Evolutionary conservation across 148 eudicot genomes (phyloP), one percentile per base, ranked within the genome.

Genomic region (Rheum nobile): DNA sequence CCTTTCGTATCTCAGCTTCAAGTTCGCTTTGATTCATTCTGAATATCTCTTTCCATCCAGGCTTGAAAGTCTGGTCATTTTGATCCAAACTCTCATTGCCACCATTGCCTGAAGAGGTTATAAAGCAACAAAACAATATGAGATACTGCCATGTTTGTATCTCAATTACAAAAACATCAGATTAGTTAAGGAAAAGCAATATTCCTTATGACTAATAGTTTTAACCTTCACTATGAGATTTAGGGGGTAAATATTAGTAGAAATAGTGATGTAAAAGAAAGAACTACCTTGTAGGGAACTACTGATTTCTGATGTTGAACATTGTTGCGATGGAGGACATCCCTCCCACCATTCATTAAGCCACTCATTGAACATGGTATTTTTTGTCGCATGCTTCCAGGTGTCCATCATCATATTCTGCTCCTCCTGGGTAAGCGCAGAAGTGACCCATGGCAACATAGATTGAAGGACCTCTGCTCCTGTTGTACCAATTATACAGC

Each of bases 371-470:
- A 95, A 95, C 98, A 95, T 95, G 2, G 98, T 95, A 80, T 95
- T 95, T 76, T 95, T 95, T 47, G 98, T 87, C 19, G 98, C 98
- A 67, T 95, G 87, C 85, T 95, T 95, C 96, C 93, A 91, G 4
- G 96, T 91, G 80, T 91, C 93, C 96, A 95, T 90, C 93, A 95
- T 88, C 87, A 85, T 95, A 79, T 90, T 91, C 77, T 95, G 97
- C 82, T 95, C 98, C 76, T 91, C 98, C 84, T 83, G 97, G 48
- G 93, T 95, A 77, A 95, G 96, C 34, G 91, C 98, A 81, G 96
- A 88, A 69, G 97, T 95, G 67, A 95, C 98, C 98, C 98, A 95
- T 67, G 98, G 98, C 76, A 95, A 84, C 98, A 95, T 95, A 67
- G 98, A 91, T 48, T 95, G 98, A 42, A 95, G 90, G 78, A 95